Evolutionary conservation across 176 grass and related monocot species (phyloP).

Genomic region (Hyparrhenia diplandra): DNA sequence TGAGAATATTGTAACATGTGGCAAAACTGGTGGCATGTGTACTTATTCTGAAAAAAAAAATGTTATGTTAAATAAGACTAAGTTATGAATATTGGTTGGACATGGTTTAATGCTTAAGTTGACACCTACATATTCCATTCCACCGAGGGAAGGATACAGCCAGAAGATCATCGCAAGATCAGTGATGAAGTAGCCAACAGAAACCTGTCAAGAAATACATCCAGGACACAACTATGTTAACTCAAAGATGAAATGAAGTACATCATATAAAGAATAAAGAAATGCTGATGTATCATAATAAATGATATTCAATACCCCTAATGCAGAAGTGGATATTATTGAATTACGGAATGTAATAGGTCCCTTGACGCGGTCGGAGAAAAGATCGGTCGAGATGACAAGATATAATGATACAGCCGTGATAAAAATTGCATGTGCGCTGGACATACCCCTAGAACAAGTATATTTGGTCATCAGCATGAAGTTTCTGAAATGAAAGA

Average conservation of each 20-base stretch:
- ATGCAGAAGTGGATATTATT: constrained; percentile 66
- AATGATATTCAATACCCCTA: constrained; percentile 64
- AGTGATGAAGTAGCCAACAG: constrained; percentile 86
- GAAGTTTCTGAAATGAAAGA: constrained; percentile 2
- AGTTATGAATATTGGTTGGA: not conserved
- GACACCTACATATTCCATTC: constrained; percentile 93
- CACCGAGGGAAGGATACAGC: constrained; percentile 89
- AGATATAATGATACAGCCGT: constrained; percentile 74
- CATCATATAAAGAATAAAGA: not conserved
- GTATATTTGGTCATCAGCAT: constrained; percentile 28
- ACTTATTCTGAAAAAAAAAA: not conserved
- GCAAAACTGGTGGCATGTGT: not conserved
- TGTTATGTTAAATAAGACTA: constrained; percentile 11
- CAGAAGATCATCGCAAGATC: constrained; percentile 94
- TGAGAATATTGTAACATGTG: not conserved
- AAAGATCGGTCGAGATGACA: constrained; percentile 82
- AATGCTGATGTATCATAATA: not conserved
- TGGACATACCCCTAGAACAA: constrained; percentile 96
- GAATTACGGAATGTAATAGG: constrained; percentile 71
- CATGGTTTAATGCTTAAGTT: constrained; percentile 11
- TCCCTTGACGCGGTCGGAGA: constrained; percentile 60
- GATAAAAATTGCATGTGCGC: constrained; percentile 81
- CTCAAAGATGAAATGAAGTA: constrained; percentile 22
- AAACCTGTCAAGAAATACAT: constrained; percentile 59
- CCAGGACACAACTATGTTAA: constrained; percentile 26